These are phyloP conservation scores for Termitomyces sp. DNA, from an alignment of 768 basidiomycete species.

Conservation along the genomic window DNA sequence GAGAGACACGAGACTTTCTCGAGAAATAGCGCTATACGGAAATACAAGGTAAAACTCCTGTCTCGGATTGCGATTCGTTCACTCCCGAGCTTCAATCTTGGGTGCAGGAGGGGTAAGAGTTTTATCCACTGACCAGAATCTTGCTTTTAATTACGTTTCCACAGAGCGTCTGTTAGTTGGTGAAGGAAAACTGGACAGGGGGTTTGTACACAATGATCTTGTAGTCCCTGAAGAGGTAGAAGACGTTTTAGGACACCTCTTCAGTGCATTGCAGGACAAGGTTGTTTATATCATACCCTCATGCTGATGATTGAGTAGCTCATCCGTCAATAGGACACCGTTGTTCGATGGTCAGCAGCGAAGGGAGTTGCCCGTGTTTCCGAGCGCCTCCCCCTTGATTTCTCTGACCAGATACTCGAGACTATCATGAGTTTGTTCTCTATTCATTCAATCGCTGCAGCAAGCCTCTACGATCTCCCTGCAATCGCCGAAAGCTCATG, in stretches of 20 bases:
- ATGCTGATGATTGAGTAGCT: conserved; percentile 2
- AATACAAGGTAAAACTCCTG: conserved; percentile 61
- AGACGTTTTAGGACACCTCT: conserved; percentile 61
- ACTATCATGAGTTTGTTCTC: conserved; percentile 73
- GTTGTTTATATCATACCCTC: conserved; percentile 32
- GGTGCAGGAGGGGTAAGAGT: conserved; percentile 38
- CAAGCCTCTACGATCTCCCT: conserved; percentile 65
- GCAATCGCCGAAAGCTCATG: conserved; percentile 82
- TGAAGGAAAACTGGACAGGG: conserved; percentile 15
- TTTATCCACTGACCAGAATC: neutral
- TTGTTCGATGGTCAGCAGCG: conserved; percentile 92
- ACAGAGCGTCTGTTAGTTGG: conserved; percentile 28
- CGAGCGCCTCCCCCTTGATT: conserved; percentile 71
- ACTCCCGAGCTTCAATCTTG: conserved; percentile 40
- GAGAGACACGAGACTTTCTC: conserved; percentile 34
- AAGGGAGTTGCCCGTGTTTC: conserved; percentile 87
- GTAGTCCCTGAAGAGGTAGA: conserved; percentile 84
- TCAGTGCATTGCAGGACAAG: conserved; percentile 75
- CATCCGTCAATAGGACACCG: conserved; percentile 63
- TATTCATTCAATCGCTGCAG: conserved; percentile 63
- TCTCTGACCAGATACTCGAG: conserved; percentile 77
- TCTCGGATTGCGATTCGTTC: conserved; percentile 60
- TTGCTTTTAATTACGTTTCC: neutral
- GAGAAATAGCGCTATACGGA: conserved; percentile 64
- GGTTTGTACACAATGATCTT: conserved; percentile 32